phyloP scores from a whole-genome alignment of 2,329 filamentous ascomycete genomes.

The Pochonia chlamydosporia region DNA sequence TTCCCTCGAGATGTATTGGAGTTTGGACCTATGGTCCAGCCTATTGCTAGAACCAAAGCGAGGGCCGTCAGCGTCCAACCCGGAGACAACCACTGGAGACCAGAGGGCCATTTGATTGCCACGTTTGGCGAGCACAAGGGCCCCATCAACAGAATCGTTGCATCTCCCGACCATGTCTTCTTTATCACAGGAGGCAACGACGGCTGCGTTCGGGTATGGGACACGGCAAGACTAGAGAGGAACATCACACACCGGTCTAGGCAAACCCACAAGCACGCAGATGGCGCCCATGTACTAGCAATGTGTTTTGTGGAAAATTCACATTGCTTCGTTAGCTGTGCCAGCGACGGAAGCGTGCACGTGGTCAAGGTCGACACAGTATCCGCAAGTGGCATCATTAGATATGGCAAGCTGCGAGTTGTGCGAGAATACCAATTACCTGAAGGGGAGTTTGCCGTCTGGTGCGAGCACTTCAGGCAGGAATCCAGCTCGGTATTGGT shows the following conservation, averaged over 20 bases:
- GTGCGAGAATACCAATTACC: constrained; percentile 78
- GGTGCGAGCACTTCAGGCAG: constrained; percentile 86
- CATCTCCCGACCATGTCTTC: constrained; percentile 87
- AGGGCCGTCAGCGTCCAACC: constrained; percentile 37
- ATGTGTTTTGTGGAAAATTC: constrained; percentile 91
- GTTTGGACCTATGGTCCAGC: constrained; percentile 76
- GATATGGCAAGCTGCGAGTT: constrained; percentile 72
- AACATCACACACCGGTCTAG: constrained; percentile 85
- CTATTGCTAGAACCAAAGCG: constrained; percentile 52
- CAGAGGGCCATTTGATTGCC: constrained; percentile 76
- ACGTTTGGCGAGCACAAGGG: constrained; percentile 84
- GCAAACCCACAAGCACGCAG: constrained; percentile 73
- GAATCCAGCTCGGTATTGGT: constrained; percentile 79
- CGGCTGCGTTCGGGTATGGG: constrained; percentile 88
- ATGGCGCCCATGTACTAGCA: constrained; percentile 68
- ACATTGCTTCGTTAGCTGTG: constrained; percentile 87
- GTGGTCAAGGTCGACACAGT: constrained; percentile 72
- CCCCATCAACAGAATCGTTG: constrained; percentile 72
- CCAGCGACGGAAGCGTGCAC: constrained; percentile 83
- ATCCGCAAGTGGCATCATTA: constrained; percentile 43
- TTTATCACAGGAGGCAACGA: constrained; percentile 94
- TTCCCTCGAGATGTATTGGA: constrained; percentile 60
- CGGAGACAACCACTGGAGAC: constrained; percentile 62
- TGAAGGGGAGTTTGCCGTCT: constrained; percentile 70
- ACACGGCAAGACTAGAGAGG: constrained; percentile 80